Percentiles rank a stretch among this genome's conserved stretches.
phyloP scores from a whole-genome alignment of 257 asterid genomes.

The Apocynum venetum region DNA sequence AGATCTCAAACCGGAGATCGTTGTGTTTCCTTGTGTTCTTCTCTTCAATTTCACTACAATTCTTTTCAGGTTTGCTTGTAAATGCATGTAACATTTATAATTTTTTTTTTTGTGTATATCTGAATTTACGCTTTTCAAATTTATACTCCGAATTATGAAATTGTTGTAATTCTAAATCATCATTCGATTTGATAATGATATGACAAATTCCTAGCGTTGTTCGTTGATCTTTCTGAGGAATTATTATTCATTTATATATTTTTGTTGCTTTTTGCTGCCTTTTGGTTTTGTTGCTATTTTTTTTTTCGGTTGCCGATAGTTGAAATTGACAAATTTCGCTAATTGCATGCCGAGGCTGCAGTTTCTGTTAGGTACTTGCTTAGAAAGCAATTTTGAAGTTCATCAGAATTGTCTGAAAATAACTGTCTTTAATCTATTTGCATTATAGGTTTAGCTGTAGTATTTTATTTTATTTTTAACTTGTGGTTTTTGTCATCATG shows the following conservation, averaged over 20 bases:
- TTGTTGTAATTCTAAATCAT: neutral
- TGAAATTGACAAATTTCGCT: neutral
- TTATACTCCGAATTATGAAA: neutral
- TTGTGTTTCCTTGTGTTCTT: slow-evolving; percentile 39
- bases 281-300: neutral
- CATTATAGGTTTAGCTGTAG: neutral
- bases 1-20: slow-evolving; percentile 41
- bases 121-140: neutral
- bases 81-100: neutral
- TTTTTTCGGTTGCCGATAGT: neutral
- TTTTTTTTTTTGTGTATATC: neutral
- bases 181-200: neutral
- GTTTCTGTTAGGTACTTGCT: neutral
- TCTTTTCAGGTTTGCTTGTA: slow-evolving; percentile 40
- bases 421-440: neutral
- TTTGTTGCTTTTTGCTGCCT: neutral
- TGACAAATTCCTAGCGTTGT: slow-evolving; percentile 6
- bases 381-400: neutral
- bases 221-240: neutral
- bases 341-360: neutral
- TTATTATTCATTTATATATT: neutral
- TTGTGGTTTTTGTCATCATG: neutral
- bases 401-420: neutral
- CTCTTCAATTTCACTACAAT: slow-evolving; percentile 38
- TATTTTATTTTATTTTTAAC: neutral